phyloP scores from a whole-genome alignment of 176 grass and related monocot genomes.

The Neostapfia colusana region DNA sequence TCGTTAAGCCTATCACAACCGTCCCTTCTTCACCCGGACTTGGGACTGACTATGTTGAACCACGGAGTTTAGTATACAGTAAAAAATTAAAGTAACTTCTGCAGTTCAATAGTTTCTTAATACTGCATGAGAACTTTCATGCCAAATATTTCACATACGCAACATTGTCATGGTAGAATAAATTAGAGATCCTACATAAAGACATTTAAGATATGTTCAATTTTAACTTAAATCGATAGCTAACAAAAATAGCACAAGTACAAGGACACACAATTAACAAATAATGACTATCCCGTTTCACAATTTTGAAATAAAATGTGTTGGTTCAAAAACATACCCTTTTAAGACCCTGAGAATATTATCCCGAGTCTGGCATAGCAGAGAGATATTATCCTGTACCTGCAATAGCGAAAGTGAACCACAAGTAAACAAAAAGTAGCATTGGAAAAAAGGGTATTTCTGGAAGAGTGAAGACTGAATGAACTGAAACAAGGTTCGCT shows the following conservation, averaged over 20 bases:
- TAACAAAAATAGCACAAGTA: not conserved
- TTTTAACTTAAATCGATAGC: not conserved
- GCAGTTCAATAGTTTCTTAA: not conserved
- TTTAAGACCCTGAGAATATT: constrained; percentile 63
- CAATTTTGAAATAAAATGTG: constrained; percentile 15
- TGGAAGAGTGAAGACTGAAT: not conserved
- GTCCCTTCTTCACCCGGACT: no score
- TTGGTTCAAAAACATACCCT: constrained; percentile 50
- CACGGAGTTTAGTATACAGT: no score
- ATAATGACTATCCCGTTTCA: not conserved
- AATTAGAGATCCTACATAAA: not conserved
- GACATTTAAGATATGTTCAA: not conserved
- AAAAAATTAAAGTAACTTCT: not conserved
- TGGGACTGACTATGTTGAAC: no score
- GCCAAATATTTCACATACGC: not conserved
- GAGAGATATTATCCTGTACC: constrained; percentile 69
- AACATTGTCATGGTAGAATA: not conserved
- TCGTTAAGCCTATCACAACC: no score
- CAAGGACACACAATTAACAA: not conserved
- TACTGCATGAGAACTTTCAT: not conserved
- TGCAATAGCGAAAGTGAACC: constrained; percentile 21
- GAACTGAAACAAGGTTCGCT: not conserved
- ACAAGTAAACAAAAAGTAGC: constrained; percentile 13
- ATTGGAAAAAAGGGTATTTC: not conserved
- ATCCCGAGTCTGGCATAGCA: constrained; percentile 69